Evolutionary conservation across 2,329 filamentous ascomycete species (phyloP).

Genomic region (Fusarium napiforme): DNA sequence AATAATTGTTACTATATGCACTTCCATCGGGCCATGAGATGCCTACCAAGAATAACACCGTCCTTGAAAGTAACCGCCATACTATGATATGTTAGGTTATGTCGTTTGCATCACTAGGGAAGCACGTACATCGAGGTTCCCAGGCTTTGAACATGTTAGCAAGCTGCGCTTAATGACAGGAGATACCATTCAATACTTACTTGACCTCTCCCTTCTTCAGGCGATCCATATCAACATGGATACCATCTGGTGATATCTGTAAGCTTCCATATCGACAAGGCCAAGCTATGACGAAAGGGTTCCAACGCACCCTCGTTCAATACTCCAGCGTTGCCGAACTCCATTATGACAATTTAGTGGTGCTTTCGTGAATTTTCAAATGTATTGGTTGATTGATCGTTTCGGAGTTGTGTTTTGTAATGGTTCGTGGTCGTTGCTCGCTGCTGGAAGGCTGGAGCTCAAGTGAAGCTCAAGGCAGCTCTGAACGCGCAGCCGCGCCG

Average conservation of each 20-base stretch:
- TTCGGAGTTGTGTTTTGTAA: conserved; percentile 35
- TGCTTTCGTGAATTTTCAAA: not conserved
- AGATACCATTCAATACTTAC: conserved; percentile 64
- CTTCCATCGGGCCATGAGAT: not conserved
- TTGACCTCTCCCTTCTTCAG: conserved; percentile 99
- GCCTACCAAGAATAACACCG: conserved; percentile 87
- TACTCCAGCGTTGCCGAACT: conserved; percentile 70
- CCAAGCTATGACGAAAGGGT: conserved; percentile 38
- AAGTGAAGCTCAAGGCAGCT: conserved; percentile 59
- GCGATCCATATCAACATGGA: conserved; percentile 98
- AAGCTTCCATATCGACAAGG: conserved; percentile 36
- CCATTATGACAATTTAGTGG: conserved; percentile 57
- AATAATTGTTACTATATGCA: conserved; percentile 22
- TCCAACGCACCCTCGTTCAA: conserved; percentile 69
- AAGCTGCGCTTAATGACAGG: not conserved
- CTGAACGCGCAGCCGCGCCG: conserved; percentile 56
- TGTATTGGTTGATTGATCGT: not conserved
- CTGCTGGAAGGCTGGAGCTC: conserved; percentile 52
- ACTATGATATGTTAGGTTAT: conserved; percentile 58
- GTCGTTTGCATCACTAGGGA: conserved; percentile 39
- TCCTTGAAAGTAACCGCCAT: conserved; percentile 99
- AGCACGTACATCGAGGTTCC: conserved; percentile 91
- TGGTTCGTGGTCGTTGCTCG: conserved; percentile 41
- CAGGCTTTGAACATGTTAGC: conserved; percentile 68
- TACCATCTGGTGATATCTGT: conserved; percentile 78